Percentiles rank a stretch among this genome's conserved stretches.
Evolutionary conservation across 2,329 filamentous ascomycete species (phyloP).

Genomic region (Ophiostoma sp.): DNA sequence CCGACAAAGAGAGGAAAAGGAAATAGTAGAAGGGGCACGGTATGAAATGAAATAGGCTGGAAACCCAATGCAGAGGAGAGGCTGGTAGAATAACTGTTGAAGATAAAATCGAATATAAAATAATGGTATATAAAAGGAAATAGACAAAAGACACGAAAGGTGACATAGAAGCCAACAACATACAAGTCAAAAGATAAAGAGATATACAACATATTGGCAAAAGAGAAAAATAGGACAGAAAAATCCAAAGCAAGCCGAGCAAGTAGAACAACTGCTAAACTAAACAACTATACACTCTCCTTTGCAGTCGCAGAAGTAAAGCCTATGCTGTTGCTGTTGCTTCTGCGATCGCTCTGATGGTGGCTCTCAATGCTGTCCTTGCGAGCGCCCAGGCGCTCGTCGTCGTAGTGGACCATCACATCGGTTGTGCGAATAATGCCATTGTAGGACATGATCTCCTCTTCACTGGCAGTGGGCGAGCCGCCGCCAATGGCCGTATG

Average conservation of each 20-base stretch:
- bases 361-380: slow-evolving; percentile 20
- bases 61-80: not conserved
- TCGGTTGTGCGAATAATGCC: slow-evolving; percentile 39
- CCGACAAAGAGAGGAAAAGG: not conserved
- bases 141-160: not conserved
- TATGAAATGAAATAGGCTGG: not conserved
- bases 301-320: slow-evolving; percentile 20
- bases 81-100: not conserved
- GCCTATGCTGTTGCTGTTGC: slow-evolving; percentile 21
- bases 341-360: slow-evolving; percentile 20
- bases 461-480: slow-evolving; percentile 36
- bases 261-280: not conserved
- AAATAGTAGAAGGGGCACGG: too few species aligned
- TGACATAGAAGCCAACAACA: not conserved
- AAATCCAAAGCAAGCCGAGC: too few species aligned
- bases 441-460: slow-evolving; percentile 39
- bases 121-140: not conserved
- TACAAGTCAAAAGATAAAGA: not conserved
- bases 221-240: not conserved
- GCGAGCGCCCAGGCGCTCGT: slow-evolving; percentile 16
- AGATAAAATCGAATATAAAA: not conserved
- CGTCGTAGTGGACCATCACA: slow-evolving; percentile 29
- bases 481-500: slow-evolving; percentile 35
- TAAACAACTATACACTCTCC: slow-evolving; percentile 17
- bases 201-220: not conserved